These are phyloP conservation scores for Alternaria incomplexa DNA, from an alignment of 2,329 filamentous ascomycete species.

Conservation along the genomic window DNA sequence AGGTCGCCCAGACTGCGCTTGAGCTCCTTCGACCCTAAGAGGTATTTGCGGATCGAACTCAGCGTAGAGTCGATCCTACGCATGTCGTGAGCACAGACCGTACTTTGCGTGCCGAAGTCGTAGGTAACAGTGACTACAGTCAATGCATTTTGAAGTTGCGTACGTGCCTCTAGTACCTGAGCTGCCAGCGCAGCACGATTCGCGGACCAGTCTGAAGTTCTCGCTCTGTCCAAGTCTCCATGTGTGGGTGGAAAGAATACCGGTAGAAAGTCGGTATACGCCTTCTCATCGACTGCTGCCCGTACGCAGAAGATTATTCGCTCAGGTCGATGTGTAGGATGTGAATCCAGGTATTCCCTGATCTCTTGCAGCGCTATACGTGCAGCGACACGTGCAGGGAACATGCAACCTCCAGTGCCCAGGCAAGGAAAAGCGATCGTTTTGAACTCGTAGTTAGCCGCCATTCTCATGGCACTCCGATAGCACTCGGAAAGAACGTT, in stretches of 20 bases:
- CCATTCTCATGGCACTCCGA: constrained; percentile 31
- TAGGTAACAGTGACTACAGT: constrained; percentile 18
- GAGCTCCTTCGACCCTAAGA: constrained; percentile 15
- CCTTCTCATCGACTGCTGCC: constrained; percentile 30
- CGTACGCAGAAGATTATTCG: constrained; percentile 42
- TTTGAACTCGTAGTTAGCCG: constrained; percentile 27
- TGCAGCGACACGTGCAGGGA: constrained; percentile 39
- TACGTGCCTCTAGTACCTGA: constrained; percentile 25
- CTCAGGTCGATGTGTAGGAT: constrained; percentile 28
- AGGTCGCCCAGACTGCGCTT: constrained; percentile 20
- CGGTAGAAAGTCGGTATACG: constrained; percentile 39
- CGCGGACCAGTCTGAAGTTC: constrained; percentile 8
- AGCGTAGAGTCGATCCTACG: constrained; percentile 21
- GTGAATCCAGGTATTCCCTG: constrained; percentile 39
- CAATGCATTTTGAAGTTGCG: constrained; percentile 22
- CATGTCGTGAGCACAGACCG: constrained; percentile 5
- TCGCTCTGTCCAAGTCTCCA: constrained; percentile 32
- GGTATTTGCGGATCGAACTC: constrained; percentile 17
- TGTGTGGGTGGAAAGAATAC: constrained; percentile 44
- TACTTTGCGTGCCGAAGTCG: constrained; percentile 13
- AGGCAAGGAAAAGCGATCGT: constrained; percentile 45
- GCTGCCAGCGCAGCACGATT: constrained; percentile 16
- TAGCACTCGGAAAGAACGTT: constrained; percentile 43
- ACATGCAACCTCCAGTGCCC: constrained; percentile 38
- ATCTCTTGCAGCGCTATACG: constrained; percentile 42